Conservation (phyloP, 768 basidiomycete genomes). For the Macrolepiota albuminosa region DNA sequence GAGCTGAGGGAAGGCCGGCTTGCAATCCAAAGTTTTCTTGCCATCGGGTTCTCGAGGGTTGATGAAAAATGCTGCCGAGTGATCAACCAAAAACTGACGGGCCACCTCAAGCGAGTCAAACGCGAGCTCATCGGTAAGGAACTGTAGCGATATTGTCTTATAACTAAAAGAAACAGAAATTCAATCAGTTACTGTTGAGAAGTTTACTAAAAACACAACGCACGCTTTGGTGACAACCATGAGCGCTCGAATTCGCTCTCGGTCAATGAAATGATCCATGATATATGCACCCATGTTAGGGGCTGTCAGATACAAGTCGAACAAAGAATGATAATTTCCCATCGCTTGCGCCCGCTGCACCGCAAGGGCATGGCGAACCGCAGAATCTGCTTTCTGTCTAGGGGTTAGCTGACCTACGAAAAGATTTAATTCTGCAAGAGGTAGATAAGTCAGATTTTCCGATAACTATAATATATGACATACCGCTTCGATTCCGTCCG, state of each 20-base stretch:
- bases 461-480: slow-evolving; percentile 15
- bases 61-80: slow-evolving; percentile 63
- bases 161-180: slow-evolving; percentile 52
- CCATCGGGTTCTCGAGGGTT: slow-evolving; percentile 58
- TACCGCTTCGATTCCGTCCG: slow-evolving; percentile 90
- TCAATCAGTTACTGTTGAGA: slow-evolving; percentile 1
- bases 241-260: slow-evolving; percentile 84
- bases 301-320: slow-evolving; percentile 75
- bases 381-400: slow-evolving; percentile 75
- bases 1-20: slow-evolving; percentile 50
- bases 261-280: slow-evolving; percentile 96
- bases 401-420: slow-evolving; percentile 97
- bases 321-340: slow-evolving; percentile 92
- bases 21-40: slow-evolving; percentile 72
- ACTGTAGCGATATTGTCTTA: slow-evolving; percentile 66
- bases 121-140: slow-evolving; percentile 77
- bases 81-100: slow-evolving; percentile 64
- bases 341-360: slow-evolving; percentile 88
- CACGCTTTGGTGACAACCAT: slow-evolving; percentile 93
- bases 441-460: background rate
- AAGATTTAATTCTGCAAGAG: slow-evolving; percentile 77
- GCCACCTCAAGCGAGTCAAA: slow-evolving; percentile 67
- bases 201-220: slow-evolving; percentile 26
- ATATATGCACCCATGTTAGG: slow-evolving; percentile 99
- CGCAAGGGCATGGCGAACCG: slow-evolving; percentile 83